Evolutionary conservation across 1,284 basidiomycete species (phyloP).

Genomic region (Heterobasidion annosum): DNA sequence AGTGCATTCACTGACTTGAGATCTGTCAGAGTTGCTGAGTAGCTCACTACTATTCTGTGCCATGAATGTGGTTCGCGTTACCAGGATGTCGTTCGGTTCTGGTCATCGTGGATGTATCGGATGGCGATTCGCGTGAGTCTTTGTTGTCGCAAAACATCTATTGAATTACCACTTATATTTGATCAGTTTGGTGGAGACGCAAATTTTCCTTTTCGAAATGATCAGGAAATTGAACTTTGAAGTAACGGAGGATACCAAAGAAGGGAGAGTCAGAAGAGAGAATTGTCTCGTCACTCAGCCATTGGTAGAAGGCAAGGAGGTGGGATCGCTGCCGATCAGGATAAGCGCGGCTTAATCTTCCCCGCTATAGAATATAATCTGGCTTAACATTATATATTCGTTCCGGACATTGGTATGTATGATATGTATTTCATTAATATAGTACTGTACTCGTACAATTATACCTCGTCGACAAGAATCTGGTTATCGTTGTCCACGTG

Average conservation of each 20-base stretch:
- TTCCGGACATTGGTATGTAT: too few species aligned
- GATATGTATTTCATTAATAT: too few species aligned
- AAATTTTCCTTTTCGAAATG: not conserved
- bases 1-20: slow-evolving; percentile 3
- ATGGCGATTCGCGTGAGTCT: slow-evolving; percentile 32
- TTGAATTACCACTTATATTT: not conserved
- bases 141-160: not conserved
- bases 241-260: not conserved
- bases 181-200: not conserved
- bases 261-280: not conserved
- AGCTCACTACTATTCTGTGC: not conserved
- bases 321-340: not conserved
- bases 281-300: not conserved
- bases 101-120: slow-evolving; percentile 44
- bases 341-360: not conserved
- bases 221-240: not conserved
- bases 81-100: slow-evolving; percentile 36
- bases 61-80: too few species aligned
- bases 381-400: too few species aligned
- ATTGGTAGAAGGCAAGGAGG: not conserved
- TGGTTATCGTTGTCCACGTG: too few species aligned
- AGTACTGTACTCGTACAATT: too few species aligned
- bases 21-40: not conserved
- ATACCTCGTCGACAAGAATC: too few species aligned
- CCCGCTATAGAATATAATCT: too few species aligned